These are phyloP conservation scores for Neofusicoccum sp. DNA, from an alignment of 2,329 filamentous ascomycete genomes.

Conservation along the genomic window DNA sequence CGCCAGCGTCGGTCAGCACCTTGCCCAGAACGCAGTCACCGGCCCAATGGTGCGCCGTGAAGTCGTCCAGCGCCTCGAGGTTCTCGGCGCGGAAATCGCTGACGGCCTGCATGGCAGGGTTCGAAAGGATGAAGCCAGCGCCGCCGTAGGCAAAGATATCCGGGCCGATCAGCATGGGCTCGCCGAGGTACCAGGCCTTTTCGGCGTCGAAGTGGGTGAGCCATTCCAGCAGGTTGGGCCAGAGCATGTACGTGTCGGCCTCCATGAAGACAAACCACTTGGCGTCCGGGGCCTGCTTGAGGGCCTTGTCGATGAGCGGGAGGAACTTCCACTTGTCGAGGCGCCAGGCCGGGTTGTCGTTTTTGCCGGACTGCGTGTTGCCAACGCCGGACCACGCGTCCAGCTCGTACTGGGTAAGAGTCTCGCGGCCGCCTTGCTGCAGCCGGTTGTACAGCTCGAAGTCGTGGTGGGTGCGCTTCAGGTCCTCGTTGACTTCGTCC, in stretches of 20 bases:
- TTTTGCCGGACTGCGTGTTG: background rate
- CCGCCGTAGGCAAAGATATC: slow-evolving; percentile 55
- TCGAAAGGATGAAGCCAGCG: slow-evolving; percentile 53
- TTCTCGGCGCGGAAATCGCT: slow-evolving; percentile 44
- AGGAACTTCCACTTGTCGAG: slow-evolving; percentile 42
- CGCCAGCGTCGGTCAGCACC: slow-evolving; percentile 46
- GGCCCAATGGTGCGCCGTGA: slow-evolving; percentile 49
- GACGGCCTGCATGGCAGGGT: slow-evolving; percentile 47
- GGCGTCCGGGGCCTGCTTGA: slow-evolving; percentile 43
- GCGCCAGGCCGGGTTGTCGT: slow-evolving; percentile 24
- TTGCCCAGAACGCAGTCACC: slow-evolving; percentile 53
- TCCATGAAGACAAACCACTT: slow-evolving; percentile 62
- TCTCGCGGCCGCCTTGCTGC: slow-evolving; percentile 26
- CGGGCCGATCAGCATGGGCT: slow-evolving; percentile 52
- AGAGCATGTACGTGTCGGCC: slow-evolving; percentile 57
- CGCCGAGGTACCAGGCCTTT: slow-evolving; percentile 53
- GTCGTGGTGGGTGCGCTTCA: slow-evolving; percentile 32
- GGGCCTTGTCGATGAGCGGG: slow-evolving; percentile 35
- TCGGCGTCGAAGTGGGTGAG: slow-evolving; percentile 49
- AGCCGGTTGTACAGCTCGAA: slow-evolving; percentile 39
- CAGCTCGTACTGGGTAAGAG: slow-evolving; percentile 22
- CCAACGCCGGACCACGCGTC: background rate
- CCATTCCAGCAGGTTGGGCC: slow-evolving; percentile 54
- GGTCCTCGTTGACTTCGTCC: slow-evolving; percentile 27
- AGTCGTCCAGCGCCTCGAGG: slow-evolving; percentile 44